Evolutionary conservation across 257 asterid genomes (phyloP).

Genomic region (Primulina huaijiensis): DNA sequence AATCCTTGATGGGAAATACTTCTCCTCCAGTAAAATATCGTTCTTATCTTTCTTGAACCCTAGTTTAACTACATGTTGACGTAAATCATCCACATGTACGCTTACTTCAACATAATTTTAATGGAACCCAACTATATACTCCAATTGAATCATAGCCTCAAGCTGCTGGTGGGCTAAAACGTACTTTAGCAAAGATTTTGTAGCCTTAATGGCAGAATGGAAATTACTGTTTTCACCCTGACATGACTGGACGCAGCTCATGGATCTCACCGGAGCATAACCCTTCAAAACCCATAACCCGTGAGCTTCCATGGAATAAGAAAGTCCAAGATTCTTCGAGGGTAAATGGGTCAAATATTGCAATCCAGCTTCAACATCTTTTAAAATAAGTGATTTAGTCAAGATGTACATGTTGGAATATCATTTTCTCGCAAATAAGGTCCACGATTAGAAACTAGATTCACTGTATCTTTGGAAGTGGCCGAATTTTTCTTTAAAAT

Average conservation of each 20-base stretch:
- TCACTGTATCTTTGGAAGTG: no score
- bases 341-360: conserved; percentile 35
- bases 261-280: conserved; percentile 66
- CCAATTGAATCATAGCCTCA: conserved; percentile 80
- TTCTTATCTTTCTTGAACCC: conserved; percentile 51
- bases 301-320: conserved; percentile 71
- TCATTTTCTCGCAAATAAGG: no score
- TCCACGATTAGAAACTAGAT: no score
- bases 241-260: conserved; percentile 37
- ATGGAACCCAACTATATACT: conserved; percentile 49
- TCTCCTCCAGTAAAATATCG: conserved; percentile 45
- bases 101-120: conserved; percentile 65
- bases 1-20: conserved; percentile 68
- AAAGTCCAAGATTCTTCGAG: conserved; percentile 43
- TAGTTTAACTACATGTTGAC: conserved; percentile 61
- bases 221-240: conserved; percentile 30
- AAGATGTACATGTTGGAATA: conserved; percentile 40
- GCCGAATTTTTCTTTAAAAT: no score
- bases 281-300: conserved; percentile 80
- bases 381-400: conserved; percentile 63
- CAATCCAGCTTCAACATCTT: conserved; percentile 47
- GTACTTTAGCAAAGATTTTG: conserved; percentile 59
- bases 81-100: conserved; percentile 66
- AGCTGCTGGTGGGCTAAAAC: conserved; percentile 85
- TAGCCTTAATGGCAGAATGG: conserved; percentile 31